A percentile compares a stretch with the other conserved stretches of the same genome.
Conservation (phyloP, 768 basidiomycete species). For the Boletus subcaerulescens region DNA sequence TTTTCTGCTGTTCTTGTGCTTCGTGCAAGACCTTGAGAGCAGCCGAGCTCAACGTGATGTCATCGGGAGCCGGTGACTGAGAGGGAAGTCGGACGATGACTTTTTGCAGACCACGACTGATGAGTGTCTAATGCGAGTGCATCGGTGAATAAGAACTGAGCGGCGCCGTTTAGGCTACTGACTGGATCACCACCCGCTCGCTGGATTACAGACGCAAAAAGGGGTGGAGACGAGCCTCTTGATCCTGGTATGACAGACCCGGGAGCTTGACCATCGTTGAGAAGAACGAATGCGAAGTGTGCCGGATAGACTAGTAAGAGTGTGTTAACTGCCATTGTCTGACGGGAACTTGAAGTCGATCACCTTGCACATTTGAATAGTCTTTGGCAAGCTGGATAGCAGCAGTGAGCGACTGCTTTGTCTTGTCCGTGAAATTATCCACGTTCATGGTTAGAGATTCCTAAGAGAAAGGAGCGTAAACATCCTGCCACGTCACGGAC, state of each 20-base stretch:
- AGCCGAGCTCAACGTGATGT: slow-evolving; percentile 58
- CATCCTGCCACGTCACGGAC: not conserved
- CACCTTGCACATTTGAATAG: slow-evolving; percentile 79
- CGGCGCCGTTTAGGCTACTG: slow-evolving; percentile 27
- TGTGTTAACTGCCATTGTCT: not conserved
- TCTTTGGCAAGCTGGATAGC: slow-evolving; percentile 83
- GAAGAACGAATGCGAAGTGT: slow-evolving; percentile 77
- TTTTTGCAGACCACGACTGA: slow-evolving; percentile 73
- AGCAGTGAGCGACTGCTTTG: slow-evolving; percentile 63
- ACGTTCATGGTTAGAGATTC: slow-evolving; percentile 40
- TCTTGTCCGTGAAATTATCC: slow-evolving; percentile 80
- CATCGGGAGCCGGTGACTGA: slow-evolving; percentile 84
- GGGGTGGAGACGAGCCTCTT: slow-evolving; percentile 41
- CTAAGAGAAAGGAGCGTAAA: not conserved
- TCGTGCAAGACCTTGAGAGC: slow-evolving; percentile 65
- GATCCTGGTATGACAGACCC: slow-evolving; percentile 36
- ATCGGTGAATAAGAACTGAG: not conserved
- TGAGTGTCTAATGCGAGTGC: slow-evolving; percentile 37
- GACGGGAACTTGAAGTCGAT: not conserved
- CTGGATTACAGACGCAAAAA: slow-evolving; percentile 76
- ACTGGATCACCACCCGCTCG: slow-evolving; percentile 85
- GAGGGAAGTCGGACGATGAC: slow-evolving; percentile 77
- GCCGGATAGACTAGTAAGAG: slow-evolving; percentile 64
- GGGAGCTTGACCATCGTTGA: slow-evolving; percentile 58
- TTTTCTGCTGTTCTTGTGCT: slow-evolving; percentile 76